Percentiles rank a stretch among this genome's conserved stretches.
Evolutionary conservation across 352 stramenopile genomes (phyloP).

Genomic region (Pythium scleroteichum): DNA sequence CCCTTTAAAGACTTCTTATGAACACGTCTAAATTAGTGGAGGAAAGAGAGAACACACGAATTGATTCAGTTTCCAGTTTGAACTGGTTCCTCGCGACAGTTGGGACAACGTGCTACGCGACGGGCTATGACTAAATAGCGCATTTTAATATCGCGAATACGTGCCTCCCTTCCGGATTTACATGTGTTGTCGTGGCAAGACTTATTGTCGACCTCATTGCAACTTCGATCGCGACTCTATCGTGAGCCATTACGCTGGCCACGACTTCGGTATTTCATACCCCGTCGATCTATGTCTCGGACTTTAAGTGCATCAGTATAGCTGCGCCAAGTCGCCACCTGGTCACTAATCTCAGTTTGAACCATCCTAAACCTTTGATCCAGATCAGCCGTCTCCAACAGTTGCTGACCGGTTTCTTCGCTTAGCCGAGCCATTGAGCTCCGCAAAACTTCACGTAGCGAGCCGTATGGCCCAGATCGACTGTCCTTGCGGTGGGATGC

Average conservation of each 20-base stretch:
- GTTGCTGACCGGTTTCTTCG: conserved; percentile 39
- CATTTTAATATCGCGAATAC: too few relatives aligned
- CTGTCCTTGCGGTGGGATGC: conserved; percentile 52
- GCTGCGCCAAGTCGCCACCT: conserved; percentile 13
- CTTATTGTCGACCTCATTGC: too few relatives aligned
- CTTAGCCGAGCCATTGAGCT: conserved; percentile 66
- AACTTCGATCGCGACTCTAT: neutral
- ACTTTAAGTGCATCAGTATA: conserved; percentile 42
- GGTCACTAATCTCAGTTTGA: neutral
- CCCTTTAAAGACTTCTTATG: too few relatives aligned
- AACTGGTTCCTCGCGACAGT: too few relatives aligned
- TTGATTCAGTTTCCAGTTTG: too few relatives aligned
- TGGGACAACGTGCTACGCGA: too few relatives aligned
- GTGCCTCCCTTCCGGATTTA: too few relatives aligned
- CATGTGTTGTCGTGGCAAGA: too few relatives aligned
- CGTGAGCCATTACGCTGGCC: neutral
- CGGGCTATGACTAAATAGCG: too few relatives aligned
- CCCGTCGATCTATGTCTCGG: conserved; percentile 32
- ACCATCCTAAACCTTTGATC: neutral
- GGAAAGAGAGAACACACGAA: too few relatives aligned
- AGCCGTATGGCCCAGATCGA: conserved; percentile 37
- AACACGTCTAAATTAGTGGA: too few relatives aligned
- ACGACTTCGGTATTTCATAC: neutral
- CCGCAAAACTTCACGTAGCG: conserved; percentile 61
- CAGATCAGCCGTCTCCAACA: conserved; percentile 9